These are phyloP conservation scores for Vitis hybrid DNA, from an alignment of 177 flowering plant species.

Conservation along the genomic window DNA sequence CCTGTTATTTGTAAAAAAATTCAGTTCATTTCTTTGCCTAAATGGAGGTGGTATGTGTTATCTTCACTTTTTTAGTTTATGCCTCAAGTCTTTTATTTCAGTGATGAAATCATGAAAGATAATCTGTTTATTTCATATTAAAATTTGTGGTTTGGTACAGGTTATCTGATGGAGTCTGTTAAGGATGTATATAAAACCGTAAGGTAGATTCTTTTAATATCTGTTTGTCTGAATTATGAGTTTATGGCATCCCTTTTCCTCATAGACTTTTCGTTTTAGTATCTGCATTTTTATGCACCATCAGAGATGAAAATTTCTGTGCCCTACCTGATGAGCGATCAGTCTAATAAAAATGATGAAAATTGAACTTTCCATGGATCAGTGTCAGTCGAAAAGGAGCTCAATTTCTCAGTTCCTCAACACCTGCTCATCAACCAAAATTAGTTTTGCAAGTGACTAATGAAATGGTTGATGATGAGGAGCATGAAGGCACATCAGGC, in stretches of 20 bases:
- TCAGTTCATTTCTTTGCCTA: neutral
- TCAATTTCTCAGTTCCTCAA: conserved; percentile 40
- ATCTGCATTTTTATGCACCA: neutral
- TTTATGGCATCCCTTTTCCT: neutral
- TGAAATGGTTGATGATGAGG: conserved; percentile 44
- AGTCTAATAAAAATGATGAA: neutral
- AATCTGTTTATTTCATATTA: neutral
- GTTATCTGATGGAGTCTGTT: conserved; percentile 46
- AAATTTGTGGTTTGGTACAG: conserved; percentile 30
- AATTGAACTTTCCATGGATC: conserved; percentile 13
- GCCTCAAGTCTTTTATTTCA: neutral
- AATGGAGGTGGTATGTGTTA: neutral
- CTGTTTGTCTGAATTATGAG: neutral
- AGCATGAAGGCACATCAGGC: conserved; percentile 13
- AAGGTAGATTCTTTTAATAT: conserved; percentile 31
- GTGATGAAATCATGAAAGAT: neutral
- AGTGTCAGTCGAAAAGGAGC: conserved; percentile 49
- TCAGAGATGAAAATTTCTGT: neutral
- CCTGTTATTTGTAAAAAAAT: neutral
- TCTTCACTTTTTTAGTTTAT: too few species aligned
- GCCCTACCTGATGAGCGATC: neutral
- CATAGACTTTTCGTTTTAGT: neutral
- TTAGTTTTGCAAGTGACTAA: conserved; percentile 35
- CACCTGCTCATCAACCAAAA: conserved; percentile 46
- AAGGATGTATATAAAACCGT: conserved; percentile 39